Base-by-base conservation (phyloP, 345 rosid species). In the Murraya koenigii region DNA sequence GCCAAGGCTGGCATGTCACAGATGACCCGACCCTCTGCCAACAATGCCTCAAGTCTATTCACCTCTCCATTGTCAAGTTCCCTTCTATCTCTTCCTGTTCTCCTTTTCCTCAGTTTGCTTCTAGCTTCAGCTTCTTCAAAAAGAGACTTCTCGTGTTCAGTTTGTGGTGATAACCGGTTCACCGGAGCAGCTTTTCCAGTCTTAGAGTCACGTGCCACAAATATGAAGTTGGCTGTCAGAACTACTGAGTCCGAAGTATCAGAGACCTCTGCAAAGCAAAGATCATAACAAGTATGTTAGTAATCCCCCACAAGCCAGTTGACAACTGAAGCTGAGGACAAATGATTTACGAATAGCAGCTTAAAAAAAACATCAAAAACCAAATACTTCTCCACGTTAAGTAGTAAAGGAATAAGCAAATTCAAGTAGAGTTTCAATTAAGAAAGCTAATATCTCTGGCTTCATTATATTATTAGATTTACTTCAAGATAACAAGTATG, bases 1-100 rank as follows among this genome's bases (percentile, higher is more conserved):
- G 94, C 98, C 78, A 91, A 87, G 38, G 97, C 93, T 47, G 95
- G 97, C 93, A 88, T 88, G 82, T 89, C 94, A 70, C 90, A 89
- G 81, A 94, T 89, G 67, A 93, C 80, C 72, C 97, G 82, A 77
- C 98, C 97, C 83, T 91, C 94, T 5, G 93, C 85, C 80, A 93
- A 80, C 80, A 90, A 68, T 15, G 84, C 86, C 49, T 87, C 75
- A 1, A 91, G 89, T 79, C 90, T 82, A 75, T 81, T 86, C 35
- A 56, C 70, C 49, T 74, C 88, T 8, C 86, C 88, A 7, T 85
- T 83, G 69, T 86, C 90, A 19, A 81, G 69, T 17, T 80, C 93
- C 82, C 61, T 88, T 77, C 85, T 87, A 25, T 82, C 88, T 60
- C 87, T 87, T 74, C 81, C 92, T 44, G 83, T 83, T 82, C 86